Evolutionary conservation across 2,329 filamentous ascomycete genomes (phyloP).

Genomic region (Tolypocladium guangdongense): DNA sequence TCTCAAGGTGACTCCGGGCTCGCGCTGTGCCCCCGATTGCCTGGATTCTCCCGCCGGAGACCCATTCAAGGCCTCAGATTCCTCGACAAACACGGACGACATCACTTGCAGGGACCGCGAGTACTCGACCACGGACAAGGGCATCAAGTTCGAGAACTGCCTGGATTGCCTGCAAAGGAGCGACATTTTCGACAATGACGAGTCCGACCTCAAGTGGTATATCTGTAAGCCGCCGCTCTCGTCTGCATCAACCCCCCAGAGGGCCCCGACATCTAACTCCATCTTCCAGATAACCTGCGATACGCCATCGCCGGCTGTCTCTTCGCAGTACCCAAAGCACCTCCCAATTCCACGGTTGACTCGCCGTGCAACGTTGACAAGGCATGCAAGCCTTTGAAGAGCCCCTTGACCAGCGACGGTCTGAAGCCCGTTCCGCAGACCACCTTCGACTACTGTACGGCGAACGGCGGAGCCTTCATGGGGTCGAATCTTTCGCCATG

Average conservation of each 20-base stretch:
- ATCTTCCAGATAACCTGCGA: slow-evolving; percentile 33
- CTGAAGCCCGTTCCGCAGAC: slow-evolving; percentile 10
- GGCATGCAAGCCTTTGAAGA: slow-evolving; percentile 29
- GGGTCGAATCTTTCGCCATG: slow-evolving; percentile 24
- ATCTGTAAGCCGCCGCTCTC: slow-evolving; percentile 40
- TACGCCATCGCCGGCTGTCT: slow-evolving; percentile 37
- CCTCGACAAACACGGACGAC: slow-evolving; percentile 33
- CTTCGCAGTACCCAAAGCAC: slow-evolving; percentile 23
- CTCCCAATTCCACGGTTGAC: slow-evolving; percentile 16
- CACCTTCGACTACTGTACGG: slow-evolving; percentile 30
- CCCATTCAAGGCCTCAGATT: slow-evolving; percentile 19
- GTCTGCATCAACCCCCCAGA: too few relatives aligned
- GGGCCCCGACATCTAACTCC: too few relatives aligned
- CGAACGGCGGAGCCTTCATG: slow-evolving; percentile 22
- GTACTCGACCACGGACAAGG: slow-evolving; percentile 23
- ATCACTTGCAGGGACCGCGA: slow-evolving; percentile 33
- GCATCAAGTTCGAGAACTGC: slow-evolving; percentile 36
- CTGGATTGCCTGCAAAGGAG: slow-evolving; percentile 36
- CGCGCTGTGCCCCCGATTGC: slow-evolving; percentile 37
- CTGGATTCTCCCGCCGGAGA: slow-evolving; percentile 26
- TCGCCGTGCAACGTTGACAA: slow-evolving; percentile 32
- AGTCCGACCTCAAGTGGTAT: slow-evolving; percentile 34
- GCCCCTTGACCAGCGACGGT: slow-evolving; percentile 22
- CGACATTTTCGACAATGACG: slow-evolving; percentile 22
- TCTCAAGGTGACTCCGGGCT: slow-evolving; percentile 39